Base-by-base conservation (phyloP, 495 filamentous ascomycete species). In the Lasiosphaeris hirsuta region DNA sequence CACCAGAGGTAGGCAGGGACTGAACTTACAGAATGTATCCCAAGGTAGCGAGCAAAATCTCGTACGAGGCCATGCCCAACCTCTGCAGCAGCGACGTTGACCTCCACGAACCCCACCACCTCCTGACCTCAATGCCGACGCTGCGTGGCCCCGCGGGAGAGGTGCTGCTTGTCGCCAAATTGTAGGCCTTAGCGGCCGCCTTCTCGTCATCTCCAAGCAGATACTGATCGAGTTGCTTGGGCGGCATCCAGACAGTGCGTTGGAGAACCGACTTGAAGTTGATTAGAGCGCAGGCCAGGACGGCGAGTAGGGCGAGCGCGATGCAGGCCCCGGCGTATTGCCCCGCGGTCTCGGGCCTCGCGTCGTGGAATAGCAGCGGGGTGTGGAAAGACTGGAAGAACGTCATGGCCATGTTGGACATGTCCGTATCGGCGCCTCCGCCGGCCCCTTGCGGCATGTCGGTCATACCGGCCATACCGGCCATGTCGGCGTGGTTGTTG, bases 241-340 rank as follows among this genome's bases (percentile, higher is more conserved):
- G 8, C 3, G 46, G 46, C 46, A 18, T 18, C 64, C 65, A 65
- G 51, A 66, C 47, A 51, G 57, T 58, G 84, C 85, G 51, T 81
- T 74, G 7, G 85, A 57, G 19, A 10, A 57, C 55, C 36, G 55
- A 19, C 45, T 57, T 57, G 3, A 84, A 72, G 4, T 87, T 89
- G 36, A 86, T 69, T 3, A 90, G 70, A n/a, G 69, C 72, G 23
- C 88, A 84, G 66, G 78, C 82, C 54, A 87, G 68, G 54, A 86
- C 72, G 14, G 84, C 82, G 33, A 92, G 80, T 18, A 85, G 46
- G 66, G 90, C 81, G 51, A 92, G 77, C 63, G 90, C 90, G 59
- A 92, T 84, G 63, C 88, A 92, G 36, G 86, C 89, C n/a, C 81
- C 87, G 0, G 83, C 87, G 61, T 93, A 94, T 41, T 71, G 60